Evolutionary conservation across 2,329 filamentous ascomycete genomes (phyloP), one percentile per base, ranked within the genome.

Genomic region (Pezicula radicicola): DNA sequence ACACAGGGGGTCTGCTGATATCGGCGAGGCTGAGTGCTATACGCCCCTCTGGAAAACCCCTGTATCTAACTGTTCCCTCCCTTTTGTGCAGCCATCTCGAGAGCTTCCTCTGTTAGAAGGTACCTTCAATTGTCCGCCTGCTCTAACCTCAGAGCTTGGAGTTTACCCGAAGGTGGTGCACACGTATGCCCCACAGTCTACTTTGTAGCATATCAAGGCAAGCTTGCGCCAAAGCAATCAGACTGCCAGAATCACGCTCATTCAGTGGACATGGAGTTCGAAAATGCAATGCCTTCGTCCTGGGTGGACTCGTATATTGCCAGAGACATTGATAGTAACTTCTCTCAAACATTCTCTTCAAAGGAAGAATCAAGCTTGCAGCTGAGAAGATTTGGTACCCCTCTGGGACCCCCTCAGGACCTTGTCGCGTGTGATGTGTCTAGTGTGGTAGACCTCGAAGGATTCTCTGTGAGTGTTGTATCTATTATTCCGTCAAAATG

Each of bases 391-490:
- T 51, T 51, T 5, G 27, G 27, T n/a, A n/a, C n/a, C n/a, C n/a
- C n/a, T n/a, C n/a, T n/a, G n/a, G n/a, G 27, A 28, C 27, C 27
- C 9, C 27, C 27, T 5, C 5, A 28, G 27, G 27, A n/a, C 27
- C 27, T 28, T 9, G 27, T 28, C 27, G 27, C 27, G 27, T 28
- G 27, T 9, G 27, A 28, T 27, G 47, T 33, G 30, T 42, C 15
- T 18, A 16, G n/a, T 35, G 25, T 43, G 7, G 30, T n/a, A 19
- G 37, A 47, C 21, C 27, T 53, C 4, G 37, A 39, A n/a, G 13
- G 47, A 36, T 40, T 50, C 13, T 47, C 43, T 39, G 51, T 53
- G 43, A n/a, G 51, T 53, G 16, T 40, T 12, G 4, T 39, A 28
- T 16, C 19, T 3, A 10, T 39, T 18, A 33, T 21, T 12, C 13